A percentile compares a stretch with the other conserved stretches of the same genome.
Evolutionary conservation across 192 early-diverging fungal species (phyloP).

Genomic region (Globomyces pollinis-pini): DNA sequence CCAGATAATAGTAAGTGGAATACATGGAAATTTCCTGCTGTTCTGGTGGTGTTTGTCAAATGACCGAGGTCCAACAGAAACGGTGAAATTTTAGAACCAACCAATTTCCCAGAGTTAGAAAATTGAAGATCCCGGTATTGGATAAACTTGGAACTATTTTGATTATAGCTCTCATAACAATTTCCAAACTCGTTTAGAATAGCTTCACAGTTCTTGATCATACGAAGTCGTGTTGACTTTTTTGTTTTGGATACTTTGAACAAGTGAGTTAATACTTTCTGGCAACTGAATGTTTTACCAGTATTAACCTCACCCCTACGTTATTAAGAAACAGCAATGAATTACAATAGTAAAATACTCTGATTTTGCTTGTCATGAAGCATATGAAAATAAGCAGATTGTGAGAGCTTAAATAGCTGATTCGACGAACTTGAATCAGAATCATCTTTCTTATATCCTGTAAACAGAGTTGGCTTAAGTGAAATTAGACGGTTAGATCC

Average conservation of each 20-base stretch:
- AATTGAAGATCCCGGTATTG: conserved; percentile 74
- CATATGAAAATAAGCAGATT: neutral
- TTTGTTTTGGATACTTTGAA: neutral
- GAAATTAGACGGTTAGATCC: neutral
- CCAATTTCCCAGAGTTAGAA: conserved; percentile 60
- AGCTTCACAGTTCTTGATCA: neutral
- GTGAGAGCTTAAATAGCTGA: neutral
- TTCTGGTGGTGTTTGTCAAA: conserved; percentile 28
- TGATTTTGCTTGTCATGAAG: neutral
- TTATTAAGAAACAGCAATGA: neutral
- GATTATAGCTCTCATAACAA: neutral
- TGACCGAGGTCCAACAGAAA: conserved; percentile 73
- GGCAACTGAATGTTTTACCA: neutral
- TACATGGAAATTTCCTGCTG: conserved; percentile 73
- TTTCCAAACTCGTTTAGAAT: neutral
- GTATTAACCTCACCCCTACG: neutral
- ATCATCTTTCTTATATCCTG: neutral
- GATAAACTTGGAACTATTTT: conserved; percentile 57
- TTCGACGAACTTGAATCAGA: neutral
- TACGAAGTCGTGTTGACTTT: neutral
- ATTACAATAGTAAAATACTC: neutral
- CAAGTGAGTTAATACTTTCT: no score
- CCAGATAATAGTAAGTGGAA: conserved; percentile 77
- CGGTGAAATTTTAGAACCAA: conserved; percentile 59
- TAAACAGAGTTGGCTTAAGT: neutral